These are phyloP conservation scores for Sphagnum contortum DNA, from an alignment of 225 moss, liverwort and hornwort species.

Conservation along the genomic window DNA sequence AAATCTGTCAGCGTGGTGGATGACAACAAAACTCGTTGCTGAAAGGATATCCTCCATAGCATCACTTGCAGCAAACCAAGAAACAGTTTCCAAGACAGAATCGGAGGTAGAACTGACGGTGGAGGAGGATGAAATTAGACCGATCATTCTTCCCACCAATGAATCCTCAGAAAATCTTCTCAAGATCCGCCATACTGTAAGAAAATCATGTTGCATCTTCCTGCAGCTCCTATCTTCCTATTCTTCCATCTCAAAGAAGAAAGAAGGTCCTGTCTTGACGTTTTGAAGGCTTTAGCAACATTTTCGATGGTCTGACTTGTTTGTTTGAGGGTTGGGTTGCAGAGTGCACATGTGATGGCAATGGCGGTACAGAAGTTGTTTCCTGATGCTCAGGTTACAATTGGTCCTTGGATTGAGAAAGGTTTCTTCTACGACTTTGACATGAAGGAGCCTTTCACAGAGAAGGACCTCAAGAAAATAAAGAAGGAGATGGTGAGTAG, in stretches of 20 bases:
- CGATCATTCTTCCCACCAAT: slow-evolving; percentile 69
- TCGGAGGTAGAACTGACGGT: slow-evolving; percentile 58
- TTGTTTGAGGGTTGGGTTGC: slow-evolving; percentile 7
- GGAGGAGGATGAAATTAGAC: slow-evolving; percentile 45
- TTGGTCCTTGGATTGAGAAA: slow-evolving; percentile 97
- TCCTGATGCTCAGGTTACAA: slow-evolving; percentile 88
- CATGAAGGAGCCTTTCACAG: slow-evolving; percentile 85
- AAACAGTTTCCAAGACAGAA: slow-evolving; percentile 54
- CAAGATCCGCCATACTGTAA: slow-evolving; percentile 83
- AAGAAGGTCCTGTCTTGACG: too few species aligned
- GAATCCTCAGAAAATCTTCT: slow-evolving; percentile 67
- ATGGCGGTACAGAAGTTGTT: slow-evolving; percentile 99
- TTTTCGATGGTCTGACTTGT: neutral
- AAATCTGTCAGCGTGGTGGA: slow-evolving; percentile 19
- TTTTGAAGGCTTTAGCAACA: too few species aligned
- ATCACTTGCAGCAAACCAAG: slow-evolving; percentile 84
- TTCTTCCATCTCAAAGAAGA: neutral
- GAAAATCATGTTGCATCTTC: neutral
- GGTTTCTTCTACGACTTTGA: slow-evolving; percentile 98
- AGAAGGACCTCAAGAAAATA: slow-evolving; percentile 95
- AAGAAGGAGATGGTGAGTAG: slow-evolving; percentile 88
- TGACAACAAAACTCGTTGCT: slow-evolving; percentile 7
- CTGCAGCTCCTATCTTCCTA: neutral
- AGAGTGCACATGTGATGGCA: slow-evolving; percentile 96
- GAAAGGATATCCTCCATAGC: slow-evolving; percentile 43